Evolutionary conservation across 176 grass and related monocot species (phyloP).

Genomic region (Carex scoparia): DNA sequence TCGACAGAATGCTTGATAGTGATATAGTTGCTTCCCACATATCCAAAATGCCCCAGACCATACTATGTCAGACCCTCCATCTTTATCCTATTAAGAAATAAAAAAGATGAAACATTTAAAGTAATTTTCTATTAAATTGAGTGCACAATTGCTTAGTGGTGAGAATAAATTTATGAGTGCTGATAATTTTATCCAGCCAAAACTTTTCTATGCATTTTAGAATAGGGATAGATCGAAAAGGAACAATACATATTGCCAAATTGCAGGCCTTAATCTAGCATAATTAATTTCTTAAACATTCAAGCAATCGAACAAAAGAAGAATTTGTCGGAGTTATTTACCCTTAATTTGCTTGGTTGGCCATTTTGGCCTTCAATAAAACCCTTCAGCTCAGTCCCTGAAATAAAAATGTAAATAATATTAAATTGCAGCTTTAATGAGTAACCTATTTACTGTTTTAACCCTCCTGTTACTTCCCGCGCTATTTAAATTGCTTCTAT

Average conservation of each 20-base stretch:
- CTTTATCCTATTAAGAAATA: constrained; percentile 49
- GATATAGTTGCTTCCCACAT: constrained; percentile 79
- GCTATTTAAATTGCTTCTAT: neutral
- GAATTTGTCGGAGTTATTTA: neutral
- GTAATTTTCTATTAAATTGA: neutral
- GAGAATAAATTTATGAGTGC: neutral
- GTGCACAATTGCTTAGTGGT: neutral
- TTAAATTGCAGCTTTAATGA: neutral
- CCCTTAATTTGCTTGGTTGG: constrained; percentile 8
- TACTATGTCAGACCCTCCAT: constrained; percentile 61
- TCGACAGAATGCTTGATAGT: constrained; percentile 81
- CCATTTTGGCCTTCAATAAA: constrained; percentile 23
- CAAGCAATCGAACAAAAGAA: neutral
- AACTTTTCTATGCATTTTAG: neutral
- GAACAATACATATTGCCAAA: neutral
- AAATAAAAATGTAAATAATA: neutral
- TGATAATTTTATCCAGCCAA: neutral
- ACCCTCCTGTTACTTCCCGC: neutral
- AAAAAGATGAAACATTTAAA: constrained; percentile 5
- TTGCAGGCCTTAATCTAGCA: neutral
- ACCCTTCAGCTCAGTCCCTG: constrained; percentile 15
- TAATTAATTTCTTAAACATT: neutral
- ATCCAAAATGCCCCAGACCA: constrained; percentile 94
- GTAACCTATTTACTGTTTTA: constrained; percentile 16
- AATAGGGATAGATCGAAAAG: neutral